phyloP scores from a whole-genome alignment of 2,329 filamentous ascomycete species.

The Epichloe typhina region DNA sequence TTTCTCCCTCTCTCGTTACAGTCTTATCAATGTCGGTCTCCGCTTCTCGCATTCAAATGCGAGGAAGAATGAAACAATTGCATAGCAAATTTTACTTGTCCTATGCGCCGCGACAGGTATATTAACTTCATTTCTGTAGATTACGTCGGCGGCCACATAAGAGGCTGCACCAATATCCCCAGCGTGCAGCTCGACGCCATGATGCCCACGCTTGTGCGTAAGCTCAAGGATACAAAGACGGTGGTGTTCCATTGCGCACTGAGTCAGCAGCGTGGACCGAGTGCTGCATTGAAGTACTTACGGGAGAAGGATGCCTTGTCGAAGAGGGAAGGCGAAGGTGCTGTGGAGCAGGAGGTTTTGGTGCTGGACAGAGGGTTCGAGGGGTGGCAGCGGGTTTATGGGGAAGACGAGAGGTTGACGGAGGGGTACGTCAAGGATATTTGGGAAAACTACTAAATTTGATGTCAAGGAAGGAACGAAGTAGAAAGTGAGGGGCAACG shows the following conservation, averaged over 20 bases:
- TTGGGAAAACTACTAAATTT: constrained; percentile 49
- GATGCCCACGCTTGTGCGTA: constrained; percentile 71
- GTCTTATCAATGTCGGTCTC: no score
- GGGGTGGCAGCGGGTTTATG: constrained; percentile 78
- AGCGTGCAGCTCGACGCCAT: constrained; percentile 58
- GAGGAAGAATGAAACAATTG: no score
- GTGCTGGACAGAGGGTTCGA: constrained; percentile 77
- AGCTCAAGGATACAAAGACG: constrained; percentile 60
- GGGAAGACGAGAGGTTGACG: constrained; percentile 65
- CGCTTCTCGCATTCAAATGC: no score
- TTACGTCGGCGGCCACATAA: constrained; percentile 83
- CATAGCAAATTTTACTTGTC: no score
- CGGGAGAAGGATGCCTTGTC: constrained; percentile 48
- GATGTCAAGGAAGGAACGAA: neutral
- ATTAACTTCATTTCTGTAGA: constrained; percentile 35
- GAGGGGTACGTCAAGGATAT: constrained; percentile 75
- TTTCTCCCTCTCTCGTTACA: neutral
- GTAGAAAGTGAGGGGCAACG: neutral
- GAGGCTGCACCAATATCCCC: constrained; percentile 62
- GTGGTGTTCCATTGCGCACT: constrained; percentile 93
- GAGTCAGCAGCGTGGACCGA: constrained; percentile 79
- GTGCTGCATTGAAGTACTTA: constrained; percentile 68
- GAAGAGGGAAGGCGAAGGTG: constrained; percentile 13
- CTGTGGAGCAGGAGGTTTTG: constrained; percentile 53
- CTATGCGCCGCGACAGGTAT: no score